Conservation (phyloP, 1,139 yeast species). For the Lodderomyces parapsilosis region DNA sequence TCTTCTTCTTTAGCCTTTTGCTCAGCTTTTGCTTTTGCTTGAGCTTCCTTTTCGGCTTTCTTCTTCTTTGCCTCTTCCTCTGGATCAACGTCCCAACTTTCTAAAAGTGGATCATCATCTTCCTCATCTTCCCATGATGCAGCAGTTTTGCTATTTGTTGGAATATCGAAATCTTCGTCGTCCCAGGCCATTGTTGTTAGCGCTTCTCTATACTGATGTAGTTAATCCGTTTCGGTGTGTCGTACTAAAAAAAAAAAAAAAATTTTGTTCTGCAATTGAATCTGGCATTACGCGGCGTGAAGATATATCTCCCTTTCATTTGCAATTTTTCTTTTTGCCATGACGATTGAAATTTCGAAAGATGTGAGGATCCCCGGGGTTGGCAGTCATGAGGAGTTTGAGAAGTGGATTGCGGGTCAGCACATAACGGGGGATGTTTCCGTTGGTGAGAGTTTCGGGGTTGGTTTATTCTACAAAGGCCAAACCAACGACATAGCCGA, state of each 20-base stretch:
- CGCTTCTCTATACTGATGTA: neutral
- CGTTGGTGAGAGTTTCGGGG: neutral
- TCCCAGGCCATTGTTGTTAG: conserved; percentile 60
- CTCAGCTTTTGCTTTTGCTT: conserved; percentile 39
- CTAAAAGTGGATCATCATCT: conserved; percentile 65
- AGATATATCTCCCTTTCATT: neutral
- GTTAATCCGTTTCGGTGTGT: neutral
- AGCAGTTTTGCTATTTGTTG: conserved; percentile 44
- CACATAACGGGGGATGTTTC: neutral
- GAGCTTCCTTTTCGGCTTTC: conserved; percentile 43
- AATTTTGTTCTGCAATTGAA: neutral
- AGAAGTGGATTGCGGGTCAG: neutral
- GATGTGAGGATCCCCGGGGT: neutral
- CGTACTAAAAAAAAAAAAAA: conserved; percentile 2
- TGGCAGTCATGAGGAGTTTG: neutral
- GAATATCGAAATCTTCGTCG: conserved; percentile 87
- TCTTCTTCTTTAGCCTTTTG: conserved; percentile 41
- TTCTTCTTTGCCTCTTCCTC: conserved; percentile 55
- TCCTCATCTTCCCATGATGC: conserved; percentile 81
- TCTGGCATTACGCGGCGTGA: neutral
- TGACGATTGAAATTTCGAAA: conserved; percentile 2
- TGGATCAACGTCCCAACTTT: conserved; percentile 82
- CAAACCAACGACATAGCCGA: neutral
- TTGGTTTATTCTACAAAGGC: neutral
- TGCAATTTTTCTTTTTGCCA: neutral